Evolutionary conservation across 1,139 yeast species (phyloP).

Genomic region (Lodderomyces parapsilosis): DNA sequence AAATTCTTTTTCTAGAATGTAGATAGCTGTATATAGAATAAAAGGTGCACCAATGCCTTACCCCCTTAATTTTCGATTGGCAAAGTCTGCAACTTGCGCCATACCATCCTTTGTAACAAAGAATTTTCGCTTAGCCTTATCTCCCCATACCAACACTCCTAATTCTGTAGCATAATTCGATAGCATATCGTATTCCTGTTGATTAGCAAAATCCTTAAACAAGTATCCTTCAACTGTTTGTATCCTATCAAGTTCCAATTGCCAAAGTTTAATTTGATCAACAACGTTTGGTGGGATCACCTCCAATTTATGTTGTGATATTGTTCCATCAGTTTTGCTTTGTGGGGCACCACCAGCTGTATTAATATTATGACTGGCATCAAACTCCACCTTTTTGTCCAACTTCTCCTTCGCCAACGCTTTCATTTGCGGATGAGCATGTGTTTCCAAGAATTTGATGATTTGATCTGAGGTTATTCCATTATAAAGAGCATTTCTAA

Average conservation of each 20-base stretch:
- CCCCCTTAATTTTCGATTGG: slow-evolving; percentile 53
- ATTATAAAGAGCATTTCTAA: slow-evolving; percentile 75
- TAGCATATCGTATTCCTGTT: slow-evolving; percentile 72
- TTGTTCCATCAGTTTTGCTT: slow-evolving; percentile 21
- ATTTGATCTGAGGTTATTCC: slow-evolving; percentile 97
- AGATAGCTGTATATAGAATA: slow-evolving; percentile 8
- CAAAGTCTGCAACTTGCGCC: slow-evolving; percentile 81
- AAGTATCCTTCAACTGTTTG: slow-evolving; percentile 85
- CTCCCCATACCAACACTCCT: slow-evolving; percentile 87
- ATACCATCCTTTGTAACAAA: slow-evolving; percentile 85
- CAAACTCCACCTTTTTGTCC: slow-evolving; percentile 66
- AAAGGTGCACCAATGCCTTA: background rate
- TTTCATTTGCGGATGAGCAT: slow-evolving; percentile 93
- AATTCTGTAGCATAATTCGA: slow-evolving; percentile 82
- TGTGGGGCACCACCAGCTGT: slow-evolving; percentile 48
- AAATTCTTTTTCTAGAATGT: slow-evolving; percentile 2
- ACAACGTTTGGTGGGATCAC: slow-evolving; percentile 92
- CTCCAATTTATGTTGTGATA: slow-evolving; percentile 51
- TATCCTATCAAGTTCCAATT: slow-evolving; percentile 89
- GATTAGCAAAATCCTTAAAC: slow-evolving; percentile 80
- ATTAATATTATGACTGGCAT: slow-evolving; percentile 54
- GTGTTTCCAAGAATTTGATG: slow-evolving; percentile 81
- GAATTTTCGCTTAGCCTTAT: slow-evolving; percentile 69
- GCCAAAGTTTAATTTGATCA: slow-evolving; percentile 96
- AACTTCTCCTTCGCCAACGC: slow-evolving; percentile 64